Percentiles rank a stretch among this genome's conserved stretches.
phyloP scores from a whole-genome alignment of 148 eudicot genomes.

The Camellia japonica region DNA sequence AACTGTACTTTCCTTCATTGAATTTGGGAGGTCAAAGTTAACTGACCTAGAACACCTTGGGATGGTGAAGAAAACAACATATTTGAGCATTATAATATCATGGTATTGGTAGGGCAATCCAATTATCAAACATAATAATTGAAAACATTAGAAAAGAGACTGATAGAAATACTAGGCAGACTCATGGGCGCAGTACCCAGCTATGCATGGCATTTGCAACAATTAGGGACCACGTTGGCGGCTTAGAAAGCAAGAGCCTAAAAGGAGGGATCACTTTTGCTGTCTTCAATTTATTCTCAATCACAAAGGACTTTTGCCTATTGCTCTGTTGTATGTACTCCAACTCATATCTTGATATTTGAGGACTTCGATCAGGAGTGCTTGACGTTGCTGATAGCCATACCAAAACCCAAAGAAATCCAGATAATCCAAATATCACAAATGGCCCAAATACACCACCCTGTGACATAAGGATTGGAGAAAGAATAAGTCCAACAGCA shows the following conservation, averaged over 20 bases:
- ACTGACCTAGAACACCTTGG: neutral
- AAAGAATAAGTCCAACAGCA: conserved; percentile 85
- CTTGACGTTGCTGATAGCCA: conserved; percentile 94
- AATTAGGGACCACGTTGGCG: conserved; percentile 86
- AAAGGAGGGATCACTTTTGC: conserved; percentile 73
- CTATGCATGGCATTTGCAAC: conserved; percentile 94
- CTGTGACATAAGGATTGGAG: conserved; percentile 91
- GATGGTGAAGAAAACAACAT: neutral
- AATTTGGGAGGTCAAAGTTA: neutral
- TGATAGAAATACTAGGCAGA: neutral
- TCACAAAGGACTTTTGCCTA: conserved; percentile 31
- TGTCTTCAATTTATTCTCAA: conserved; percentile 32
- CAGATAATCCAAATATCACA: conserved; percentile 87
- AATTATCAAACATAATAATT: neutral
- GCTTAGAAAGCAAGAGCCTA: conserved; percentile 65
- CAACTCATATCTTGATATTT: conserved; percentile 74
- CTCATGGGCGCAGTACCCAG: conserved; percentile 52
- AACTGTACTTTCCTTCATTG: neutral
- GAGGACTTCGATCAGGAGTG: conserved; percentile 67
- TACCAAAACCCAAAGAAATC: conserved; percentile 89
- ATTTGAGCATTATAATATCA: neutral
- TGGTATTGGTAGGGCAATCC: neutral
- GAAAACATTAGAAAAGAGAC: neutral
- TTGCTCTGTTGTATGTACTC: conserved; percentile 50
- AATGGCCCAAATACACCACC: conserved; percentile 89